Conservation (phyloP, 2,329 filamentous ascomycete species). For the Parastagonospora avenae region DNA sequence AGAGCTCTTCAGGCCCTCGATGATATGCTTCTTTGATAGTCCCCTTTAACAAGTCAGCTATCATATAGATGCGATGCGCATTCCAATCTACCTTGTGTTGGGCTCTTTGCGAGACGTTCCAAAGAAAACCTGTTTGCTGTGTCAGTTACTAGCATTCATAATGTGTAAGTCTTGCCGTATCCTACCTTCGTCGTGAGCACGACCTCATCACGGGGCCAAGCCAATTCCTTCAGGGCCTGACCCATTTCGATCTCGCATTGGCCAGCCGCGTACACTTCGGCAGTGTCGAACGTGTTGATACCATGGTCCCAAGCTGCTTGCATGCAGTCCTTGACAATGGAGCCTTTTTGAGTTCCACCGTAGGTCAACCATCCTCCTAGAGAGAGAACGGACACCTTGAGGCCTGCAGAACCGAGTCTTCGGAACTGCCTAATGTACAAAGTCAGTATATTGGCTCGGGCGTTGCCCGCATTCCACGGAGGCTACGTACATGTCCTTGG, state of each 20-base stretch:
- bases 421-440: slow-evolving; percentile 29
- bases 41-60: slow-evolving; percentile 43
- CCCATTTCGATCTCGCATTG: slow-evolving; percentile 67
- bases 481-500: slow-evolving; percentile 50
- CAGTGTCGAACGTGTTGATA: slow-evolving; percentile 58
- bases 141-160: slow-evolving; percentile 6
- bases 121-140: slow-evolving; percentile 54
- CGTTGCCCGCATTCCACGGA: neutral
- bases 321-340: slow-evolving; percentile 58
- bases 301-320: slow-evolving; percentile 56
- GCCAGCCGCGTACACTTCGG: slow-evolving; percentile 62
- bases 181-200: slow-evolving; percentile 33
- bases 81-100: slow-evolving; percentile 53
- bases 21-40: slow-evolving; percentile 56
- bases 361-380: slow-evolving; percentile 55
- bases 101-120: slow-evolving; percentile 64
- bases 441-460: neutral
- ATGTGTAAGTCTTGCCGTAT: neutral
- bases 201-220: slow-evolving; percentile 51
- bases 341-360: slow-evolving; percentile 54
- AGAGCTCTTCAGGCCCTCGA: slow-evolving; percentile 64
- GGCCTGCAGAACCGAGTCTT: slow-evolving; percentile 50
- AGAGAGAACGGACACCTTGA: slow-evolving; percentile 59
- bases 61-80: slow-evolving; percentile 18
- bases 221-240: slow-evolving; percentile 53